Evolutionary conservation across 768 basidiomycete species (phyloP).

Genomic region (Cyathus striatus): DNA sequence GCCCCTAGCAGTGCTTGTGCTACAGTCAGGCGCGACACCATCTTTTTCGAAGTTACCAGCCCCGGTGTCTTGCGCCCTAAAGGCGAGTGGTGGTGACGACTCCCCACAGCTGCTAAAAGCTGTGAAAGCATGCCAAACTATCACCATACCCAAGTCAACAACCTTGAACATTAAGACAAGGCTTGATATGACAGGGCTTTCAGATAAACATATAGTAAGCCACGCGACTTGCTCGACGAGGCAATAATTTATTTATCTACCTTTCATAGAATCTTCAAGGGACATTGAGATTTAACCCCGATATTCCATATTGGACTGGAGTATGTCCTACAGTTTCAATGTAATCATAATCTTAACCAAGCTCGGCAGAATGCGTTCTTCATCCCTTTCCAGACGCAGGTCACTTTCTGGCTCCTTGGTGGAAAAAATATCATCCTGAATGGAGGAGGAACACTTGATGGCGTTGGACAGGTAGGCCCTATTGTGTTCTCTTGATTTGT

Average conservation of each 20-base stretch:
- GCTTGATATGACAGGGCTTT: slow-evolving; percentile 48
- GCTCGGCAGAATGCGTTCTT: slow-evolving; percentile 50
- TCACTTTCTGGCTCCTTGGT: slow-evolving; percentile 52
- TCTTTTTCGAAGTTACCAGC: too few relatives aligned
- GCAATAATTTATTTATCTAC: background rate
- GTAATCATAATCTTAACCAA: too few relatives aligned
- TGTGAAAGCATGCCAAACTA: slow-evolving; percentile 32
- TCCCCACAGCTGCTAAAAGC: slow-evolving; percentile 42
- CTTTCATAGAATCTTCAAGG: slow-evolving; percentile 38
- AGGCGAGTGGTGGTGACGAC: slow-evolving; percentile 45
- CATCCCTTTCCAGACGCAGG: slow-evolving; percentile 48
- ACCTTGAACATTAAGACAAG: slow-evolving; percentile 47
- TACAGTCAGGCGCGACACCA: too few relatives aligned
- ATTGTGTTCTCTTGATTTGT: background rate
- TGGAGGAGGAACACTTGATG: slow-evolving; percentile 64
- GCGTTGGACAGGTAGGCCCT: slow-evolving; percentile 49
- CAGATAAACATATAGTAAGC: slow-evolving; percentile 44
- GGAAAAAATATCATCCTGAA: slow-evolving; percentile 42
- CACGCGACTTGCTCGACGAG: background rate
- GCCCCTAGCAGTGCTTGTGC: too few relatives aligned
- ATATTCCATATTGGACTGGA: slow-evolving; percentile 50
- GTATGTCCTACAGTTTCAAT: too few relatives aligned
- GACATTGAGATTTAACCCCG: slow-evolving; percentile 42
- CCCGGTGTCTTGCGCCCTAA: slow-evolving; percentile 30
- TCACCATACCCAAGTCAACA: slow-evolving; percentile 36